phyloP scores from a whole-genome alignment of 1,284 basidiomycete genomes.

The Coniophora puteana region DNA sequence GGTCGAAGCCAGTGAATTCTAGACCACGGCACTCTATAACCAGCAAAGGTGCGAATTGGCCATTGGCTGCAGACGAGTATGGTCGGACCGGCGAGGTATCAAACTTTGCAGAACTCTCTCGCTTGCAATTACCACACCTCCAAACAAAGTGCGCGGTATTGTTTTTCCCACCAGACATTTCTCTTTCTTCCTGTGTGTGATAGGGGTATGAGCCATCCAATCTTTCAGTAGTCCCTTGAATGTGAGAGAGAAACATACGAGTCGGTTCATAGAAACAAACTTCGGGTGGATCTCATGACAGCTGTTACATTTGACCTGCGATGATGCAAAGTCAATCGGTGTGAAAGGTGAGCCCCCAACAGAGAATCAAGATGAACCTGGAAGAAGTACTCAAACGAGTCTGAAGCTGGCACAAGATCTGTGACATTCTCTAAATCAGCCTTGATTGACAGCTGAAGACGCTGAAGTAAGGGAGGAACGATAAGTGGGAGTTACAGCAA shows the following conservation, averaged over 20 bases:
- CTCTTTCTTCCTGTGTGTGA: constrained; percentile 51
- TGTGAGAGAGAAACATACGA: constrained; percentile 40
- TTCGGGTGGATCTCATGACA: constrained; percentile 75
- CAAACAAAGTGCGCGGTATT: constrained; percentile 75
- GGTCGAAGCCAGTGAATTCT: constrained; percentile 72
- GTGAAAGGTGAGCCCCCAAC: not conserved
- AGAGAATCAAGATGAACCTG: constrained; percentile 46
- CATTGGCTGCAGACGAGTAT: constrained; percentile 55
- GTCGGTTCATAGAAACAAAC: constrained; percentile 61
- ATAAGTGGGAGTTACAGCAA: constrained; percentile 2
- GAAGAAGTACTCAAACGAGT: constrained; percentile 78
- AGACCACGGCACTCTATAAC: constrained; percentile 75
- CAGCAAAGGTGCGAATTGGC: constrained; percentile 57
- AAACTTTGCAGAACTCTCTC: constrained; percentile 78
- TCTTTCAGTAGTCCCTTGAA: not conserved
- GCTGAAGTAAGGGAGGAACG: constrained; percentile 26
- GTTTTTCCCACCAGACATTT: constrained; percentile 60
- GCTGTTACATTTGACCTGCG: constrained; percentile 74
- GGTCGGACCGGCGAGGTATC: constrained; percentile 49
- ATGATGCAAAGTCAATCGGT: constrained; percentile 3
- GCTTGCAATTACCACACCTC: constrained; percentile 72
- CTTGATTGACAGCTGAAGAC: constrained; percentile 65
- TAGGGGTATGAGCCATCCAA: constrained; percentile 5
- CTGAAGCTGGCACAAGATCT: constrained; percentile 53
- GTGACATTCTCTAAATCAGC: constrained; percentile 78